Conservation (phyloP, 345 rosid genomes). For the Capsella bursapastoris region DNA sequence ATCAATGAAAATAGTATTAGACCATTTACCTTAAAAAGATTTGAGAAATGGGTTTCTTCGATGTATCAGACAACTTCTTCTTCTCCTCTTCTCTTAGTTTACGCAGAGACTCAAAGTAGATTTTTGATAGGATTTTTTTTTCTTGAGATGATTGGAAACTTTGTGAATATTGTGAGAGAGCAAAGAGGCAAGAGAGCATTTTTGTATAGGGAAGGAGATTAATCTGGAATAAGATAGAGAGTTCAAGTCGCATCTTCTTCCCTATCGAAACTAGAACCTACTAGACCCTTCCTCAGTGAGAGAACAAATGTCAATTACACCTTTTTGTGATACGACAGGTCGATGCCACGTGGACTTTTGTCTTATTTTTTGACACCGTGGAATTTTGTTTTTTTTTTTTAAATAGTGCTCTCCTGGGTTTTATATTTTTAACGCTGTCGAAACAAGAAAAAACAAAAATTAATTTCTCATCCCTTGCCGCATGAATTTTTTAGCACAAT, state of each 20-base stretch:
- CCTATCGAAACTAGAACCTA: not conserved
- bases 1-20: not conserved
- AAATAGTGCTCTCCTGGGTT: not conserved
- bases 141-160: constrained; percentile 2
- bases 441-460: too few relatives aligned
- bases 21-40: constrained; percentile 20
- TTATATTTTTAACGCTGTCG: not conserved
- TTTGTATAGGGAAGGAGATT: constrained; percentile 17
- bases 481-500: too few relatives aligned
- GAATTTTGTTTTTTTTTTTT: not conserved
- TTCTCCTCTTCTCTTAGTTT: not conserved
- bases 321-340: not conserved
- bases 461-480: not conserved
- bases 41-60: constrained; percentile 7
- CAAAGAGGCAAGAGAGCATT: constrained; percentile 19
- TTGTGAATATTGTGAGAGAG: constrained; percentile 28
- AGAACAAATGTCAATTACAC: not conserved
- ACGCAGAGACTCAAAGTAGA: not conserved
- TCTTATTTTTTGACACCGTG: constrained; percentile 1
- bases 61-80: not conserved
- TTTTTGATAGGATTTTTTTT: too few relatives aligned
- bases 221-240: constrained; percentile 40
- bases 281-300: constrained; percentile 10
- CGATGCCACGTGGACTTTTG: constrained; percentile 29
- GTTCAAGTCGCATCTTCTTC: not conserved